phyloP scores from a whole-genome alignment of 2,329 filamentous ascomycete species.

The Colletotrichum horii region DNA sequence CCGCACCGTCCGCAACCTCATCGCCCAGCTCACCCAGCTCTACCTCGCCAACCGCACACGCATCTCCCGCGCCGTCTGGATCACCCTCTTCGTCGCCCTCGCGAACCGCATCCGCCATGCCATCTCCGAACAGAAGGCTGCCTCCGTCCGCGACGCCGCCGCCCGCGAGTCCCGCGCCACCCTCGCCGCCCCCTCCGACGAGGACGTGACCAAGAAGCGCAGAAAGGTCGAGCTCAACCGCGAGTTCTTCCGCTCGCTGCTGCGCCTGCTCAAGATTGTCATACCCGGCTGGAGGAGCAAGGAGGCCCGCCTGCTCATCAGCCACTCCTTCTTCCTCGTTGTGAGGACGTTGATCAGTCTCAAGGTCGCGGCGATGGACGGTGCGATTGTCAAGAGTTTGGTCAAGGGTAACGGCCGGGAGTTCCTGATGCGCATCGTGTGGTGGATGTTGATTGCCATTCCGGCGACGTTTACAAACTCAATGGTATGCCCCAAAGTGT shows the following conservation, averaged over 20 bases:
- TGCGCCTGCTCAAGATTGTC: slow-evolving; percentile 82
- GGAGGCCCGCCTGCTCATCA: slow-evolving; percentile 83
- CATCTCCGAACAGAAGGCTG: slow-evolving; percentile 90
- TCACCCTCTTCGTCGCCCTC: slow-evolving; percentile 80
- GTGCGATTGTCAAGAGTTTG: slow-evolving; percentile 87
- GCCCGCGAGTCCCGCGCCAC: slow-evolving; percentile 48
- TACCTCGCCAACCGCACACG: slow-evolving; percentile 82
- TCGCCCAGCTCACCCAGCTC: slow-evolving; percentile 71
- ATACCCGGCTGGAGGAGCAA: slow-evolving; percentile 90
- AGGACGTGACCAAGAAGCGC: slow-evolving; percentile 45
- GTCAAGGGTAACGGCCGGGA: slow-evolving; percentile 91
- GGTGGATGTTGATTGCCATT: slow-evolving; percentile 98
- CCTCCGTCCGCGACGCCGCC: slow-evolving; percentile 71
- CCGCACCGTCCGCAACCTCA: slow-evolving; percentile 67
- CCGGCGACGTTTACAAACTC: slow-evolving; percentile 98
- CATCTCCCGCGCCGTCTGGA: slow-evolving; percentile 84
- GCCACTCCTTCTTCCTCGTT: slow-evolving; percentile 92
- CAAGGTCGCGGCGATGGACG: slow-evolving; percentile 96
- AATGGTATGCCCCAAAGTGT: slow-evolving; percentile 68
- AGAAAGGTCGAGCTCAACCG: slow-evolving; percentile 93
- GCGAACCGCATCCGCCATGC: slow-evolving; percentile 89
- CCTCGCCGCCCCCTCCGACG: slow-evolving; percentile 53
- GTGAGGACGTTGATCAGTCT: slow-evolving; percentile 90
- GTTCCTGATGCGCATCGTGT: slow-evolving; percentile 85
- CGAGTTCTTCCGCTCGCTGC: slow-evolving; percentile 77